Evolutionary conservation across 108 stramenopile genomes (phyloP).

Genomic region (Nitzschia sp.): DNA sequence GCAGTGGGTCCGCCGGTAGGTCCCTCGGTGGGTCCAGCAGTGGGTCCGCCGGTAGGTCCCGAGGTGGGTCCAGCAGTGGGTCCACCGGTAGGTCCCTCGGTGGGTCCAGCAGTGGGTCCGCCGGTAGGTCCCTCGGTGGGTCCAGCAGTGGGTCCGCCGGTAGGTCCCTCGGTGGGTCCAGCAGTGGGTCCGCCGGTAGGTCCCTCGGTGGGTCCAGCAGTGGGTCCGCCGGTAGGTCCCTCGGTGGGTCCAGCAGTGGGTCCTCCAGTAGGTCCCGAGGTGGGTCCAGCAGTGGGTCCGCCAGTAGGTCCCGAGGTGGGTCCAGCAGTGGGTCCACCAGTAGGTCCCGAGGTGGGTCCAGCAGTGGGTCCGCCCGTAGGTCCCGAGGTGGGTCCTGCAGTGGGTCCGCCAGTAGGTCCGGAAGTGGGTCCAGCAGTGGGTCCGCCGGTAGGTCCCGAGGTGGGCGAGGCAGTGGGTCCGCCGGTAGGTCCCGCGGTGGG

Average conservation of each 20-base stretch:
- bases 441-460: neutral
- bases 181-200: slow-evolving; percentile 4
- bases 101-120: slow-evolving; percentile 9
- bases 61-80: neutral
- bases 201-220: neutral
- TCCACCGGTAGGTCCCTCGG: slow-evolving; percentile 1
- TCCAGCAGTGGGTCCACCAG: neutral
- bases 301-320: neutral
- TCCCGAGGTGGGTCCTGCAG: neutral
- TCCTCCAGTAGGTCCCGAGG: neutral
- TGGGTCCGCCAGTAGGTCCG: neutral
- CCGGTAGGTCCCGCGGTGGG: neutral
- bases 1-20: neutral
- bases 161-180: slow-evolving; percentile 9
- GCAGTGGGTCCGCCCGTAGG: neutral
- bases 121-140: slow-evolving; percentile 12
- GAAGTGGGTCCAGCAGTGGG: neutral
- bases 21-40: neutral
- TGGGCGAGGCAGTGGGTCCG: neutral
- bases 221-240: neutral
- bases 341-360: neutral
- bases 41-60: slow-evolving; percentile 4
- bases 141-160: slow-evolving; percentile 9
- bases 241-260: neutral
- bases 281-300: neutral